Evolutionary conservation across 1,284 basidiomycete genomes (phyloP).

Genomic region (Leccinum holopus): DNA sequence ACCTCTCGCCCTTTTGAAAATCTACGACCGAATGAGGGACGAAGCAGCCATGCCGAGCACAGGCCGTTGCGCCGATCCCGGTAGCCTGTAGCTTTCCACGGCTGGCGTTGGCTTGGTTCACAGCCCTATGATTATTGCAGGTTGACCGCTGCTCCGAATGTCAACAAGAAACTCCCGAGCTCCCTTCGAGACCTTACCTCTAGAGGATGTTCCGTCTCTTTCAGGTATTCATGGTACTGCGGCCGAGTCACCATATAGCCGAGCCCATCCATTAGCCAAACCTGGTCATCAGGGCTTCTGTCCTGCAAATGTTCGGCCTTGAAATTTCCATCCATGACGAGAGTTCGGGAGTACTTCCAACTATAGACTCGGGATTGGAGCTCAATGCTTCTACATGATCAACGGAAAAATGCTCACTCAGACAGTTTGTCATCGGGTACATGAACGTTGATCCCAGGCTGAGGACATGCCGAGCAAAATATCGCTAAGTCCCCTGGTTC

Average conservation of each 20-base stretch:
- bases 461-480: conserved; percentile 18
- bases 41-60: conserved; percentile 20
- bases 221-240: background rate
- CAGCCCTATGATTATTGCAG: conserved; percentile 11
- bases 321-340: conserved; percentile 5
- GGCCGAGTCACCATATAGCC: conserved; percentile 5
- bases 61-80: conserved; percentile 19
- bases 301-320: conserved; percentile 11
- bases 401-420: background rate
- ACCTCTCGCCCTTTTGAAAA: conserved; percentile 8
- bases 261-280: conserved; percentile 14
- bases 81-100: conserved; percentile 8
- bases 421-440: background rate
- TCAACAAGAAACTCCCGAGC: background rate
- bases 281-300: background rate
- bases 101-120: conserved; percentile 5
- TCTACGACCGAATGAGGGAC: conserved; percentile 15
- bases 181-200: background rate
- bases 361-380: background rate
- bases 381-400: background rate
- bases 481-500: conserved; percentile 8
- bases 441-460: conserved; percentile 13
- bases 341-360: conserved; percentile 4
- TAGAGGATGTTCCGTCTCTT: background rate
- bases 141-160: background rate